Conservation (phyloP, 2,329 filamentous ascomycete species). For the Alternaria dauci region DNA sequence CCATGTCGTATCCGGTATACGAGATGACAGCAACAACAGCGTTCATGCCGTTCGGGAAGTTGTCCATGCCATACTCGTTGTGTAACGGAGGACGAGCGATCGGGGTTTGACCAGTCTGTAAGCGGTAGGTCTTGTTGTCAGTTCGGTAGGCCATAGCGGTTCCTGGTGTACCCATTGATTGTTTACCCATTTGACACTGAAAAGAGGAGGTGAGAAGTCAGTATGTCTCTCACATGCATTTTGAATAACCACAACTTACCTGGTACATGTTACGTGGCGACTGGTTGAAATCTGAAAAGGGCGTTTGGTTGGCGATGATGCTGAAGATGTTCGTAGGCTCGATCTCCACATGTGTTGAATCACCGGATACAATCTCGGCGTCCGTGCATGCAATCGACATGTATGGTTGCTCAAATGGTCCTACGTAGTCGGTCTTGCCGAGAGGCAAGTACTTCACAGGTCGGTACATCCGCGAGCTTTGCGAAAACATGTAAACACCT, state of each 20-base stretch:
- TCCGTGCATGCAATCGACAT: slow-evolving; percentile 97
- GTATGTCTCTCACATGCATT: not conserved
- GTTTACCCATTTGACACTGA: slow-evolving; percentile 80
- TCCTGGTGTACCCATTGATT: slow-evolving; percentile 97
- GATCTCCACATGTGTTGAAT: slow-evolving; percentile 92
- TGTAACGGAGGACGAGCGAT: slow-evolving; percentile 91
- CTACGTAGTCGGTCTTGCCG: slow-evolving; percentile 85
- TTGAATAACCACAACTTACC: not conserved
- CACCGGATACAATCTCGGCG: slow-evolving; percentile 83
- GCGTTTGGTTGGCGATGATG: slow-evolving; percentile 97
- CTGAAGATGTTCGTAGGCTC: slow-evolving; percentile 96
- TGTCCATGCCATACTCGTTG: slow-evolving; percentile 96
- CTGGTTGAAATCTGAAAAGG: slow-evolving; percentile 98
- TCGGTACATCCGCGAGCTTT: slow-evolving; percentile 83
- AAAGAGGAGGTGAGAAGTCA: not conserved
- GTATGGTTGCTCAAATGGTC: slow-evolving; percentile 94
- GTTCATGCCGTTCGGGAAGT: slow-evolving; percentile 96
- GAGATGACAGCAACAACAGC: slow-evolving; percentile 97
- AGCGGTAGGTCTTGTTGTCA: slow-evolving; percentile 94
- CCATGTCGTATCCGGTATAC: slow-evolving; percentile 99
- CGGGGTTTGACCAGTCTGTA: slow-evolving; percentile 96
- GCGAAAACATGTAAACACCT: slow-evolving; percentile 91
- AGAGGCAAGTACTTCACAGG: slow-evolving; percentile 92
- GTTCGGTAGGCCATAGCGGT: slow-evolving; percentile 85
- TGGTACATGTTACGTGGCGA: slow-evolving; percentile 98